Percentiles rank a stretch among this genome's conserved stretches.
These are phyloP conservation scores for Penicillium arizonense DNA, from an alignment of 495 filamentous ascomycete genomes.

Conservation along the genomic window DNA sequence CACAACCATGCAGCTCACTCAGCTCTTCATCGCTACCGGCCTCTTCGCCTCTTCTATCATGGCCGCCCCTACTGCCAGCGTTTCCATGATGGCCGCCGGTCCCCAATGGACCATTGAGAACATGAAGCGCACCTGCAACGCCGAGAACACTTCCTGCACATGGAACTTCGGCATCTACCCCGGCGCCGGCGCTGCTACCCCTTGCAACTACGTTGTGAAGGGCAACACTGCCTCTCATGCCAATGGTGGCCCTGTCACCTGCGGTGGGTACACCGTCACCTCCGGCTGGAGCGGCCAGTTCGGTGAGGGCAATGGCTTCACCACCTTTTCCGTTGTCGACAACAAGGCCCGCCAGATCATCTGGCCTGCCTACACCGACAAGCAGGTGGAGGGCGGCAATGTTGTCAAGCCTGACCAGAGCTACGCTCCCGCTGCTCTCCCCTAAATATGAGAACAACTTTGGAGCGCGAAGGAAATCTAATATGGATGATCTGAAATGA, in stretches of 20 bases:
- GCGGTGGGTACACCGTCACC: constrained; percentile 51
- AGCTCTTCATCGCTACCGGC: constrained; percentile 35
- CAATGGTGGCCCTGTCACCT: constrained; percentile 36
- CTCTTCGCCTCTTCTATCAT: constrained; percentile 37
- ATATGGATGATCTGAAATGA: background rate
- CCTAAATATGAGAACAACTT: constrained; percentile 8
- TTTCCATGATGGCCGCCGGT: constrained; percentile 37
- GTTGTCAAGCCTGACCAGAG: constrained; percentile 54
- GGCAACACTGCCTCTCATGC: constrained; percentile 38
- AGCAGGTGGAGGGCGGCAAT: constrained; percentile 40
- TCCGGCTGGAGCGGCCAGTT: constrained; percentile 58
- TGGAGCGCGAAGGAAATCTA: background rate
- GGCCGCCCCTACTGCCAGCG: constrained; percentile 29
- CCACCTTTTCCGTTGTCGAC: constrained; percentile 50
- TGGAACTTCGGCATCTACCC: constrained; percentile 49
- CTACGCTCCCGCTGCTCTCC: constrained; percentile 45
- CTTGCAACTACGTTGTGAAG: constrained; percentile 42
- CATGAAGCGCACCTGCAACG: constrained; percentile 50
- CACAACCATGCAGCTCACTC: constrained; percentile 48
- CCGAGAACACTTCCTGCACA: constrained; percentile 41
- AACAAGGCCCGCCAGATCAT: constrained; percentile 36
- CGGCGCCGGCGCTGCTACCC: constrained; percentile 25
- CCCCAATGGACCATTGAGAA: constrained; percentile 47
- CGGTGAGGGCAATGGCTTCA: constrained; percentile 51
- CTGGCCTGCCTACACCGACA: constrained; percentile 51